Percentiles rank a stretch among this genome's conserved stretches.
These are phyloP conservation scores for Pholiota molesta DNA, from an alignment of 768 basidiomycete genomes.

Conservation along the genomic window DNA sequence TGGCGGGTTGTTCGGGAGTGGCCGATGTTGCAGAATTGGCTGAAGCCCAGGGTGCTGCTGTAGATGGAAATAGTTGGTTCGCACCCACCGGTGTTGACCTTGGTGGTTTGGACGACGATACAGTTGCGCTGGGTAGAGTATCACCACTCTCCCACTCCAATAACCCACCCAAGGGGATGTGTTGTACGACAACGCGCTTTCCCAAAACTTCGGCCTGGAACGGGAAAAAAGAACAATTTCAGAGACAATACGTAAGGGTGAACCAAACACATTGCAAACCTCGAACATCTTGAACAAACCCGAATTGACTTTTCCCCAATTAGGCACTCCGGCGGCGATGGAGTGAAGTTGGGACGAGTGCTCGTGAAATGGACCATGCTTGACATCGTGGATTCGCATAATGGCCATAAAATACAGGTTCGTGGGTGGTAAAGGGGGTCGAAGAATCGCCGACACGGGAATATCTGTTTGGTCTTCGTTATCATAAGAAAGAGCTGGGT, in stretches of 20 bases:
- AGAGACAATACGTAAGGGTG: conserved; percentile 4
- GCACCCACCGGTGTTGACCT: neutral
- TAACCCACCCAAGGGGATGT: conserved; percentile 83
- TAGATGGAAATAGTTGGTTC: conserved; percentile 13
- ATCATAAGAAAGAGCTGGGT: conserved; percentile 12
- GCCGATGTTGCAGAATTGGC: neutral
- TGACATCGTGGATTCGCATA: conserved; percentile 77
- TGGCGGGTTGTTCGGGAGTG: neutral
- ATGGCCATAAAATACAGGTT: conserved; percentile 85
- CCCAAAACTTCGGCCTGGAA: conserved; percentile 84
- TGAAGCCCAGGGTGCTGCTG: conserved; percentile 5
- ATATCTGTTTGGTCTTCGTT: conserved; percentile 61
- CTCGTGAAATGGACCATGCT: conserved; percentile 87
- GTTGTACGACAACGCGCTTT: conserved; percentile 96
- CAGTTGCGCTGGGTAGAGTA: neutral
- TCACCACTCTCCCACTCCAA: conserved; percentile 59
- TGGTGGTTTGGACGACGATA: neutral
- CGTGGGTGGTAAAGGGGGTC: conserved; percentile 57
- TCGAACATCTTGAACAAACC: conserved; percentile 97
- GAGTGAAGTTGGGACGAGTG: conserved; percentile 89
- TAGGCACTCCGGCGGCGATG: conserved; percentile 86
- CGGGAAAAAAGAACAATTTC: neutral
- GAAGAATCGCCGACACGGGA: conserved; percentile 66
- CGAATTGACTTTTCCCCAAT: conserved; percentile 88
- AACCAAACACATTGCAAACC: conserved; percentile 41